Evolutionary conservation across 441 rosid species (phyloP), one percentile per base, ranked within the genome.

Genomic region (Iberis amara): DNA sequence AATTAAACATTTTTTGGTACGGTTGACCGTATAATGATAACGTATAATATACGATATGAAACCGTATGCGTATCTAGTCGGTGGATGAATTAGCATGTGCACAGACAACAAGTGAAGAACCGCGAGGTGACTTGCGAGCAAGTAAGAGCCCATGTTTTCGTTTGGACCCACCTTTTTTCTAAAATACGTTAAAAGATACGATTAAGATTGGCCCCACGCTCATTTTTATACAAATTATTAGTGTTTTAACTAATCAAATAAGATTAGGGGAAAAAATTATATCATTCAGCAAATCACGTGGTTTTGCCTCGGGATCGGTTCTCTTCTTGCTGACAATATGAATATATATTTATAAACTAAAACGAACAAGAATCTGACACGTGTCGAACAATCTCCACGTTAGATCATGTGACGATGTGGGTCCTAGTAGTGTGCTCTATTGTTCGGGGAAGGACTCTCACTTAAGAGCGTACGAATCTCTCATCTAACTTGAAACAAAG

Each of bases 41-140:
- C 33, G 51, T 65, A 21, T 8, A 37, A 27, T 4, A 31, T 31
- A 31, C 35, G 35, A 31, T 0, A 11, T 11, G 51, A 28, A 44
- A 65, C 12, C 64, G 69, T 44, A 64, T 18, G 33, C 45, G 70
- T 66, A 66, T 66, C 39, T 52, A 66, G 65, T 59, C 70, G 70
- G 70, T 74, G 78, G 73, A n/a, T 58, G 54, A 36, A 26, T 6
- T 11, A 33, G 75, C 86, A 86, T 80, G 75, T 76, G 86, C 89
- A 47, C 36, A 26, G 4, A 8, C 30, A 26, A 26, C 30, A 26
- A 26, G 30, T 26, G 35, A 7, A 8, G 35, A 31, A 31, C 8
- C 35, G 35, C 35, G 52, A 52, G 11, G 60, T 53, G 61, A 79
- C 78, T 82, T 76, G 89, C 75, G 74, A 61, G 78, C 66, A 70